Percentiles rank a stretch among this genome's conserved stretches.
These are phyloP conservation scores for Echinosophora koreensis DNA, from an alignment of 306 rosid species.

Conservation along the genomic window DNA sequence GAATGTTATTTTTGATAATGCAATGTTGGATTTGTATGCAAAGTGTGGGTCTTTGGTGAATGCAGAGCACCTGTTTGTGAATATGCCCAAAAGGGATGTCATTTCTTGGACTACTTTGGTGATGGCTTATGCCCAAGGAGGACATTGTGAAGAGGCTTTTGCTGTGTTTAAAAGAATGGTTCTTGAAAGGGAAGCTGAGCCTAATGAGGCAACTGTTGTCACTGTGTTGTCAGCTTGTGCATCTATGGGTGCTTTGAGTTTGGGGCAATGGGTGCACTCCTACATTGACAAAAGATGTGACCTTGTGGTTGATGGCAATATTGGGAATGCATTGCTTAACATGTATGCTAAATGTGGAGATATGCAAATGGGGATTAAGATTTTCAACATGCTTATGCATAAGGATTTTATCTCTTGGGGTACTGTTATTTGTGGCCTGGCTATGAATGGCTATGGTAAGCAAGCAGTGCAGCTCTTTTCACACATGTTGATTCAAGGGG, in stretches of 20 bases:
- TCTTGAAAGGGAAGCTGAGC: slow-evolving; percentile 52
- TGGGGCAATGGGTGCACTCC: slow-evolving; percentile 79
- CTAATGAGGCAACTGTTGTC: slow-evolving; percentile 78
- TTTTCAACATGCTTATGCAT: slow-evolving; percentile 51
- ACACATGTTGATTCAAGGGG: slow-evolving; percentile 72
- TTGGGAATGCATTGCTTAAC: slow-evolving; percentile 82
- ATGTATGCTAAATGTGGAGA: slow-evolving; percentile 79
- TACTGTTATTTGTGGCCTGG: slow-evolving; percentile 72
- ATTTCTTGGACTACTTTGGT: slow-evolving; percentile 81
- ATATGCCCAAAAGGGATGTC: slow-evolving; percentile 69
- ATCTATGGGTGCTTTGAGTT: slow-evolving; percentile 65
- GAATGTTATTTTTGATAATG: slow-evolving; percentile 61
- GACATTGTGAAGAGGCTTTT: slow-evolving; percentile 67
- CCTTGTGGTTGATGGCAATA: slow-evolving; percentile 53
- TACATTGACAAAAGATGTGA: slow-evolving; percentile 56
- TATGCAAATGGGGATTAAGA: slow-evolving; percentile 55
- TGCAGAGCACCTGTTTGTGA: slow-evolving; percentile 63
- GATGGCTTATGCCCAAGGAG: slow-evolving; percentile 72
- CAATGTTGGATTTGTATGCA: slow-evolving; percentile 62
- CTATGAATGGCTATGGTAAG: slow-evolving; percentile 75
- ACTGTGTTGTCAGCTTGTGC: slow-evolving; percentile 75
- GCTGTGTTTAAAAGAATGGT: slow-evolving; percentile 68
- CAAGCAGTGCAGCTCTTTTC: slow-evolving; percentile 65
- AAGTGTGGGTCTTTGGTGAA: slow-evolving; percentile 61
- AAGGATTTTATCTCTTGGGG: slow-evolving; percentile 84